A percentile compares a stretch with the other conserved stretches of the same genome.
phyloP scores from a whole-genome alignment of 208 protist genomes.

The Trypanosoma melophagium region DNA sequence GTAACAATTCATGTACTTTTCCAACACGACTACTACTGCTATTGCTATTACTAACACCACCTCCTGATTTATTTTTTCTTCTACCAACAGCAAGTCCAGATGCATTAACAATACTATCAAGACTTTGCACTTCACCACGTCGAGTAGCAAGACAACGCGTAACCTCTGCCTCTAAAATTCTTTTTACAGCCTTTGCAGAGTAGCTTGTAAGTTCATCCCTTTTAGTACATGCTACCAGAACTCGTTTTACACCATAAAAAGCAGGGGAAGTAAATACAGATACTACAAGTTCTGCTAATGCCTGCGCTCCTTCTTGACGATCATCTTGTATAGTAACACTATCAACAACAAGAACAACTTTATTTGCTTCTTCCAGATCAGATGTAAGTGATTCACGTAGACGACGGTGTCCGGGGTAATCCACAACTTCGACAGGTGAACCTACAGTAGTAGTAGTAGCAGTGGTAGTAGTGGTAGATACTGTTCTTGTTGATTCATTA shows the following conservation, averaged over 20 bases:
- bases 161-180: conserved; percentile 73
- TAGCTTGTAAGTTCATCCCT: conserved; percentile 86
- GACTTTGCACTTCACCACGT: conserved; percentile 46
- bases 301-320: conserved; percentile 59
- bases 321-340: conserved; percentile 75
- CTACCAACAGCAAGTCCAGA: conserved; percentile 35
- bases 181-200: conserved; percentile 64
- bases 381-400: conserved; percentile 50
- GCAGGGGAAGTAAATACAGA: conserved; percentile 58
- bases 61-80: conserved; percentile 4
- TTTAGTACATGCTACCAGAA: conserved; percentile 81
- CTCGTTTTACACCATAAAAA: conserved; percentile 60
- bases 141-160: conserved; percentile 44
- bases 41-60: background rate
- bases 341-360: conserved; percentile 76
- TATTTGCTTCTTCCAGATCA: conserved; percentile 46
- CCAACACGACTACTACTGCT: conserved; percentile 19
- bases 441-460: background rate
- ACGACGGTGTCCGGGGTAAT: conserved; percentile 81
- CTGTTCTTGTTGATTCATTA: background rate
- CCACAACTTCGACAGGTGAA: conserved; percentile 35
- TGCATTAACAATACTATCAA: conserved; percentile 66
- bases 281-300: conserved; percentile 72
- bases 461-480: background rate
- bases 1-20: conserved; percentile 36